phyloP scores from a whole-genome alignment of 345 rosid genomes.

The Cardamine chenopodiifolia region DNA sequence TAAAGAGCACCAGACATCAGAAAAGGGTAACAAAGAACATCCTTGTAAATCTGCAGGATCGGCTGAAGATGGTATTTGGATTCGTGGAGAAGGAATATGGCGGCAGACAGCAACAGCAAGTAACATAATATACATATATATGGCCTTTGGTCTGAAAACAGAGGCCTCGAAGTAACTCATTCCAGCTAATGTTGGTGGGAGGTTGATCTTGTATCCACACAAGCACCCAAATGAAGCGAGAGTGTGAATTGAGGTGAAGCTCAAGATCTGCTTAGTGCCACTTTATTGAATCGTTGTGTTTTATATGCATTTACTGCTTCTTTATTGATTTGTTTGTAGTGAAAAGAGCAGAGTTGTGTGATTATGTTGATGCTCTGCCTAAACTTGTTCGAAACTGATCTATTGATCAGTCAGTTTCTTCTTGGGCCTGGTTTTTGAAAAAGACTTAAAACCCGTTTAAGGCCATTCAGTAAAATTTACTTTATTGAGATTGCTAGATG shows the following conservation, averaged over 20 bases:
- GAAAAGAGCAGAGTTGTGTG: conserved; percentile 33
- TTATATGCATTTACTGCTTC: background rate
- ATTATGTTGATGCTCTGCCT: conserved; percentile 32
- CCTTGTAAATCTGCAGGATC: conserved; percentile 60
- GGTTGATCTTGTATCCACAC: background rate
- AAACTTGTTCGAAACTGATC: conserved; percentile 3
- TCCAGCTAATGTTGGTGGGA: background rate
- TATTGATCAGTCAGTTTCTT: background rate
- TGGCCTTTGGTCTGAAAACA: conserved; percentile 18
- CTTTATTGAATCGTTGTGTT: conserved; percentile 8
- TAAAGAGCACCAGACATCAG: conserved; percentile 79
- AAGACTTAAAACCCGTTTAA: background rate
- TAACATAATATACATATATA: conserved; percentile 3
- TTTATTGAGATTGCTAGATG: background rate
- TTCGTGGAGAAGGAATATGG: conserved; percentile 73
- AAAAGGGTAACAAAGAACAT: conserved; percentile 82
- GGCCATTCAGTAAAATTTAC: background rate
- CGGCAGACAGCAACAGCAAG: conserved; percentile 45
- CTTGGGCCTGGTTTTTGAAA: conserved; percentile 12
- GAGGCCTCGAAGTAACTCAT: background rate
- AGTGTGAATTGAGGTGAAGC: conserved; percentile 19
- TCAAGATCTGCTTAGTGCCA: conserved; percentile 9
- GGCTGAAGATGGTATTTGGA: conserved; percentile 66
- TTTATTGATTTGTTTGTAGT: conserved; percentile 22
- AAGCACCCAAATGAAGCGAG: conserved; percentile 8